Evolutionary conservation across 2,329 filamentous ascomycete genomes (phyloP).

Genomic region (Dactylellina haptotyla): DNA sequence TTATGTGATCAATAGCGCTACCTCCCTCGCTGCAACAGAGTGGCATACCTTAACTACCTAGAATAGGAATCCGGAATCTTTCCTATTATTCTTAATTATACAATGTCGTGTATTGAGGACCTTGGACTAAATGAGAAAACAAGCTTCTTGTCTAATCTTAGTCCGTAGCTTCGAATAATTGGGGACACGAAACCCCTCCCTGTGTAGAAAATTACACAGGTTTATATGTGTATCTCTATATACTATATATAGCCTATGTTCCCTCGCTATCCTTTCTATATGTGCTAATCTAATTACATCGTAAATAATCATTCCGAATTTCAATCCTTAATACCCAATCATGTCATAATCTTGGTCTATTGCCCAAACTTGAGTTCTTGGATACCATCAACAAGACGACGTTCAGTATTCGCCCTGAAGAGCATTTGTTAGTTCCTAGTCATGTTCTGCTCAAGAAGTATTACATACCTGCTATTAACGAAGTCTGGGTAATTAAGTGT

Average conservation of each 20-base stretch:
- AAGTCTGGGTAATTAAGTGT: conserved; percentile 98
- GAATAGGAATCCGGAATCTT: no score
- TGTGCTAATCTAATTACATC: background rate
- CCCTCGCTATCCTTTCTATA: conserved; percentile 11
- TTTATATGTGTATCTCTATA: no score
- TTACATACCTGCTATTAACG: conserved; percentile 71
- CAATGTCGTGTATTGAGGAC: no score
- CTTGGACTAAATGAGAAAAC: no score
- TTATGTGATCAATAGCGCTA: conserved; percentile 31
- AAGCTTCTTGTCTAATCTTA: no score
- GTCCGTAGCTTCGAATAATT: no score
- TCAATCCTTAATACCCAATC: background rate
- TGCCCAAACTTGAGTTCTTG: conserved; percentile 54
- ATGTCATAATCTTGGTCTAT: background rate
- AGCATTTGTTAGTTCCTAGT: background rate
- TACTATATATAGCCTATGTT: no score
- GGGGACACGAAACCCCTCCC: no score
- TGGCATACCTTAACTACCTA: background rate
- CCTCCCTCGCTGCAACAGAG: background rate
- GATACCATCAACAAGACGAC: conserved; percentile 60
- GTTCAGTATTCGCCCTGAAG: conserved; percentile 61
- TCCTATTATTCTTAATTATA: no score
- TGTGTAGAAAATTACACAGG: no score
- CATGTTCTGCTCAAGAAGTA: background rate
- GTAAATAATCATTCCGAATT: background rate